phyloP scores from a whole-genome alignment of 2,329 filamentous ascomycete species.

The Gnomoniopsis sp. region DNA sequence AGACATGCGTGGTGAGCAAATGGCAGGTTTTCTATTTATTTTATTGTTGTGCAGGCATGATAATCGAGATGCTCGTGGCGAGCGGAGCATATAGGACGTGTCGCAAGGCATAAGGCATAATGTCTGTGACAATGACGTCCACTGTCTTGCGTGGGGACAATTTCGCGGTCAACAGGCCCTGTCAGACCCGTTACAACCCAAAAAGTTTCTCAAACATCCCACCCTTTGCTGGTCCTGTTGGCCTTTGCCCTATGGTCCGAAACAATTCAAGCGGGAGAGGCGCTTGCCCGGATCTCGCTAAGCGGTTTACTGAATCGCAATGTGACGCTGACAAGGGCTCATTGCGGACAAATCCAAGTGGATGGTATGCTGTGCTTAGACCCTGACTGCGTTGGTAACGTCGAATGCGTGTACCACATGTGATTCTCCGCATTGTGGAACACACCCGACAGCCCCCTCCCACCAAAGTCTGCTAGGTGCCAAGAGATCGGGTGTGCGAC shows the following conservation, averaged over 20 bases:
- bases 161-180: background rate
- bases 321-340: background rate
- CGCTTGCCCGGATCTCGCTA: slow-evolving; percentile 1
- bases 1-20: background rate
- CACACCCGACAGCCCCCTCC: background rate
- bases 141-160: background rate
- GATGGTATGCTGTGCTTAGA: background rate
- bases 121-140: slow-evolving; percentile 5
- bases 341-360: background rate
- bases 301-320: background rate
- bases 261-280: slow-evolving; percentile 1
- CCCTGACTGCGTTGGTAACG: background rate
- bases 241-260: background rate
- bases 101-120: background rate
- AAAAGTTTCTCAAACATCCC: background rate
- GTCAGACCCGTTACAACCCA: background rate
- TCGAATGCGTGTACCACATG: background rate
- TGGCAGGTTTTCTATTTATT: background rate
- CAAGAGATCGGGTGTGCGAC: background rate
- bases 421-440: background rate
- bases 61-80: slow-evolving; percentile 8
- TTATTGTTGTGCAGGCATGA: slow-evolving; percentile 3
- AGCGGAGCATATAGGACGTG: background rate
- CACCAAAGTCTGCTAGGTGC: background rate
- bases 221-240: background rate